A percentile compares a stretch with the other conserved stretches of the same genome.
These are phyloP conservation scores for Zygoascus bituminiphila DNA, from an alignment of 805 yeast genomes.

Conservation along the genomic window DNA sequence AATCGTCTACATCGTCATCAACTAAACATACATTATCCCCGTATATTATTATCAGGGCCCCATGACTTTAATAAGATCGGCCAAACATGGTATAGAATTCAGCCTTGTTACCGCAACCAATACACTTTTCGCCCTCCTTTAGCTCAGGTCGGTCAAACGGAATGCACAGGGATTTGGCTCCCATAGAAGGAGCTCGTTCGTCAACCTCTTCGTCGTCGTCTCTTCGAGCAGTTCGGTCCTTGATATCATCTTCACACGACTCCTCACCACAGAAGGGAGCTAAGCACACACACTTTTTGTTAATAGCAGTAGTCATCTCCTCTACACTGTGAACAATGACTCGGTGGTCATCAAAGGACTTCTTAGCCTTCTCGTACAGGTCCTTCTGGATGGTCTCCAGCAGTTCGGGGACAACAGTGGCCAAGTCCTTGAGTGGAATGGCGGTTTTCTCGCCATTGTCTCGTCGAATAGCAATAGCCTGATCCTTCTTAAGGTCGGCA, in stretches of 20 bases:
- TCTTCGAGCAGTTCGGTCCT: constrained; percentile 71
- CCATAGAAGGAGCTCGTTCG: constrained; percentile 98
- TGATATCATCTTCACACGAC: constrained; percentile 95
- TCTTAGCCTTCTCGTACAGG: constrained; percentile 70
- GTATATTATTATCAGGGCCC: no score
- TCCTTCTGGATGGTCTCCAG: constrained; percentile 75
- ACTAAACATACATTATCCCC: neutral
- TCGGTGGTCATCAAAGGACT: constrained; percentile 75
- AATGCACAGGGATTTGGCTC: constrained; percentile 96
- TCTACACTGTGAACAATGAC: constrained; percentile 75
- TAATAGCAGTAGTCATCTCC: constrained; percentile 87
- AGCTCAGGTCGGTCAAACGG: constrained; percentile 76
- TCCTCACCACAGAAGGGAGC: constrained; percentile 97
- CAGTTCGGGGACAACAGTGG: constrained; percentile 58
- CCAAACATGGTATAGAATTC: constrained; percentile 90
- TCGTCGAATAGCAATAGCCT: constrained; percentile 87
- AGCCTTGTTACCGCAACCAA: constrained; percentile 67
- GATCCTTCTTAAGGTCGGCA: constrained; percentile 73
- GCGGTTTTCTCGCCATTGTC: constrained; percentile 71
- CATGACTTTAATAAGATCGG: constrained; percentile 71
- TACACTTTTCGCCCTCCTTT: constrained; percentile 74
- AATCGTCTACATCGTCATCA: neutral
- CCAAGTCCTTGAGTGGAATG: constrained; percentile 59
- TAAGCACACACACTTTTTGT: constrained; percentile 80
- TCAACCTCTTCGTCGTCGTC: constrained; percentile 84